phyloP scores from a whole-genome alignment of 23 red algal species.

The Pyropia haitanensis region DNA sequence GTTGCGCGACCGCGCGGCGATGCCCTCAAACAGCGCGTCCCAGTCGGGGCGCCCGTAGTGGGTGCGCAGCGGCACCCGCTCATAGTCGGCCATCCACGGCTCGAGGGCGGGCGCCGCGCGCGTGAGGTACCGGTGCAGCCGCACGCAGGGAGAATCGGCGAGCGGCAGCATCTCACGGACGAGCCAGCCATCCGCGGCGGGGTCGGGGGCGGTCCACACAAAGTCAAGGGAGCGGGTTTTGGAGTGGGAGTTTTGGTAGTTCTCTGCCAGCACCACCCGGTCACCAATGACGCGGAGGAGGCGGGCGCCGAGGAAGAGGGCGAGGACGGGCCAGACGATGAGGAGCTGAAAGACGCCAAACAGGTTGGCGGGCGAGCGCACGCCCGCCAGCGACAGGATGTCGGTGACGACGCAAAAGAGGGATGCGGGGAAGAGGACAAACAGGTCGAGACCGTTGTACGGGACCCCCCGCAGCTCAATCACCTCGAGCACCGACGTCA shows the following conservation, averaged over 20 bases:
- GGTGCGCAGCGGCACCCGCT: conserved; percentile 26
- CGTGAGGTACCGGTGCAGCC: conserved; percentile 47
- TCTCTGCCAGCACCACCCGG: conserved; percentile 29
- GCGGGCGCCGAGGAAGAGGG: conserved; percentile 28
- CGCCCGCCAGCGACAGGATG: conserved; percentile 4
- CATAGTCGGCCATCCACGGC: conserved; percentile 6
- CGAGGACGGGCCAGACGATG: conserved; percentile 31
- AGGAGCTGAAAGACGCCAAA: conserved; percentile 39
- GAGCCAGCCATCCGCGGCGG: conserved; percentile 45
- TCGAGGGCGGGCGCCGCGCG: neutral
- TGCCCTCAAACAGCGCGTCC: conserved; percentile 49
- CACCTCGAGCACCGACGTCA: conserved; percentile 36
- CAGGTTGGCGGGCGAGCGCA: conserved; percentile 15
- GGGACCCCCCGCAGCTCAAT: conserved; percentile 33
- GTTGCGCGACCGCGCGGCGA: conserved; percentile 21
- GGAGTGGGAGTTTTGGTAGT: conserved; percentile 13
- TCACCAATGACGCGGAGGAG: conserved; percentile 57
- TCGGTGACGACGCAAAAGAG: conserved; percentile 25
- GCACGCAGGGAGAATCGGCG: conserved; percentile 16
- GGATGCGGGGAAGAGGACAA: conserved; percentile 31
- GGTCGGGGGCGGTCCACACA: conserved; percentile 54
- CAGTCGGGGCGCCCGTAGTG: conserved; percentile 57
- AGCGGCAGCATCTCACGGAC: conserved; percentile 39
- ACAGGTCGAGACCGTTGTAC: conserved; percentile 35
- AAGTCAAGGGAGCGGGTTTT: conserved; percentile 60